These are phyloP conservation scores for Aegle marmelos DNA, from an alignment of 345 rosid species.

Conservation along the genomic window DNA sequence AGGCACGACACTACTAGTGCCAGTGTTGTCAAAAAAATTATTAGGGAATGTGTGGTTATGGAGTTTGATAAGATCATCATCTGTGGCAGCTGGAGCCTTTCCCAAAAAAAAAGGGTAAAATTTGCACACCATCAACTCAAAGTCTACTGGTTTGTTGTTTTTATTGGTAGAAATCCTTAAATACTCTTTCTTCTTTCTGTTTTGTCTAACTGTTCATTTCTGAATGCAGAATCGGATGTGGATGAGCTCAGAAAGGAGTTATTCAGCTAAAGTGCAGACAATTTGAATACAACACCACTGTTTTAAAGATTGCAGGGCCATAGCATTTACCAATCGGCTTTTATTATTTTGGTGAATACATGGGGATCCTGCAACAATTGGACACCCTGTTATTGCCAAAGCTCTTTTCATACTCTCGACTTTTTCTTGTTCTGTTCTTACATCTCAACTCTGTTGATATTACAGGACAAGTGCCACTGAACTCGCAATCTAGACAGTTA, in stretches of 20 bases:
- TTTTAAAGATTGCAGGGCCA: conserved; percentile 49
- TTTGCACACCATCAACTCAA: conserved; percentile 40
- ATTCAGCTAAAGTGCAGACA: conserved; percentile 51
- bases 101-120: conserved; percentile 41
- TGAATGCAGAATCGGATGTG: conserved; percentile 45
- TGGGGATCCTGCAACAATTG: conserved; percentile 61
- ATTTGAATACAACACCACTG: conserved; percentile 64
- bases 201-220: conserved; percentile 7
- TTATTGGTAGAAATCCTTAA: not conserved
- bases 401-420: conserved; percentile 49
- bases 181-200: not conserved
- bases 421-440: conserved; percentile 72
- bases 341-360: conserved; percentile 54
- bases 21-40: conserved; percentile 26
- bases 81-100: conserved; percentile 39
- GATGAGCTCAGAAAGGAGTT: conserved; percentile 48
- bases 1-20: conserved; percentile 30
- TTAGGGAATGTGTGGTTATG: conserved; percentile 36
- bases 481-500: conserved; percentile 34
- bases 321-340: conserved; percentile 57
- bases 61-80: conserved; percentile 57
- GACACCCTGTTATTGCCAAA: conserved; percentile 61
- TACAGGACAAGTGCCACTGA: conserved; percentile 38
- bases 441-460: conserved; percentile 42
- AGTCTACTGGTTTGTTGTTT: conserved; percentile 34